Conservation (phyloP, 1,139 yeast genomes). For the Trichomonascaceae sp. region DNA sequence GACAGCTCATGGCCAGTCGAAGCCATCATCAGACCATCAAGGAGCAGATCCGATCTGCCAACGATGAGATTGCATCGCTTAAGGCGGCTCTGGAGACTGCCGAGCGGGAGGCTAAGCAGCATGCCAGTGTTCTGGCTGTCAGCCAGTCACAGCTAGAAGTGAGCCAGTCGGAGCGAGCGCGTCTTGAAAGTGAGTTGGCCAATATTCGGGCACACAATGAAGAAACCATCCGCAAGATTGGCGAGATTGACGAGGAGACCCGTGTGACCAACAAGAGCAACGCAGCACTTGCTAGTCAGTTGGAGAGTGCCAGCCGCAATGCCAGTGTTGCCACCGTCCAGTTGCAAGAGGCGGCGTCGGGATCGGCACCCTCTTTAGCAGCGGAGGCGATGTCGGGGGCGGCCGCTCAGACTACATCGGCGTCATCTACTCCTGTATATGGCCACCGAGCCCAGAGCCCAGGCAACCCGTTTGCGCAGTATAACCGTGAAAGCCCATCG, state of each 20-base stretch:
- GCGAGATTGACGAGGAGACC: neutral
- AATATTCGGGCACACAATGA: neutral
- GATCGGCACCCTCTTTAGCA: neutral
- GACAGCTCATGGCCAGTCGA: slow-evolving; percentile 41
- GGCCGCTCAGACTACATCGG: neutral
- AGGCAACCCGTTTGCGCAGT: slow-evolving; percentile 8
- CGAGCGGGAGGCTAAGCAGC: slow-evolving; percentile 42
- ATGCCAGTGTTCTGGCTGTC: slow-evolving; percentile 51
- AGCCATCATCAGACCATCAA: slow-evolving; percentile 52
- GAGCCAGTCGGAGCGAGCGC: slow-evolving; percentile 38
- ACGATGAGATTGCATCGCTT: slow-evolving; percentile 51
- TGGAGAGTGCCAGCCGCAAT: neutral
- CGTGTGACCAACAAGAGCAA: neutral
- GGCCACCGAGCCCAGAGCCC: slow-evolving; percentile 8
- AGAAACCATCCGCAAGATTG: neutral
- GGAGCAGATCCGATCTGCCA: slow-evolving; percentile 53
- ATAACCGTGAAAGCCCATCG: slow-evolving; percentile 8
- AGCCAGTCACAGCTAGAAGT: slow-evolving; percentile 58
- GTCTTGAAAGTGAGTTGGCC: slow-evolving; percentile 24
- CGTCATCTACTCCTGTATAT: too few species aligned
- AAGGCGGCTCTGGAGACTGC: slow-evolving; percentile 42
- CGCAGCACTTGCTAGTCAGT: neutral
- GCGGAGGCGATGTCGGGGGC: neutral
- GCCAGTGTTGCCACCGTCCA: too few species aligned
- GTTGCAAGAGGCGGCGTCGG: neutral